Evolutionary conservation across 441 rosid species (phyloP).

Genomic region (Gossypium davidsonii): DNA sequence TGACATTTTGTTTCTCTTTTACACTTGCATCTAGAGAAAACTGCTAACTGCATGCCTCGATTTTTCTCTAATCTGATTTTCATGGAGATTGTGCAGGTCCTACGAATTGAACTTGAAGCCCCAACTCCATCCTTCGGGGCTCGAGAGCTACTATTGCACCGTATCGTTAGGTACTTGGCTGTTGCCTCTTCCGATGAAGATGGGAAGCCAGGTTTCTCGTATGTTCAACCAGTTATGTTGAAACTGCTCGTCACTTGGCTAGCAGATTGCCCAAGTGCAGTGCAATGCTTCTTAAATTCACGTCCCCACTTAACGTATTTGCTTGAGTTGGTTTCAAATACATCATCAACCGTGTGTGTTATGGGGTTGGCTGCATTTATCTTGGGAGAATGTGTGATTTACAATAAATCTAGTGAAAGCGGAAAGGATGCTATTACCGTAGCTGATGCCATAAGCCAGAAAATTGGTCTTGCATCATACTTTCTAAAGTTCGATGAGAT

Average conservation of each 20-base stretch:
- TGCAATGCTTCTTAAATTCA: conserved; percentile 77
- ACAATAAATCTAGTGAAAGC: conserved; percentile 58
- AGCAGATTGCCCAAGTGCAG: conserved; percentile 68
- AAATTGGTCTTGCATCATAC: conserved; percentile 73
- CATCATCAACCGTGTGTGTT: conserved; percentile 55
- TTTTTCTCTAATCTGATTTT: conserved; percentile 14
- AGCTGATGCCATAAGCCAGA: conserved; percentile 78
- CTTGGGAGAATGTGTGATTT: conserved; percentile 71
- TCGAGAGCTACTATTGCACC: conserved; percentile 84
- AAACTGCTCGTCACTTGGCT: conserved; percentile 89
- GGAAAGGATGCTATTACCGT: conserved; percentile 72
- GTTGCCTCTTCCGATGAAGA: conserved; percentile 74
- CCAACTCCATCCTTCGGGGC: conserved; percentile 64
- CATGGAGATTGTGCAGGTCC: conserved; percentile 41
- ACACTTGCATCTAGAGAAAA: background rate
- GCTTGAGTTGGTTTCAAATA: conserved; percentile 66
- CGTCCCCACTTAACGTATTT: conserved; percentile 76
- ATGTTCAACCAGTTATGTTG: conserved; percentile 68
- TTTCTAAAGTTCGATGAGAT: conserved; percentile 79
- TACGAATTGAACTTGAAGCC: conserved; percentile 71
- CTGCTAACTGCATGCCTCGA: background rate
- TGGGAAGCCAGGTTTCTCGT: conserved; percentile 43
- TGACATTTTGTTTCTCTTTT: background rate
- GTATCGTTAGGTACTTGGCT: conserved; percentile 81
- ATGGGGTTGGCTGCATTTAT: conserved; percentile 78